Base-by-base conservation (phyloP, 1,284 basidiomycete genomes). In the Peniophora sp. region DNA sequence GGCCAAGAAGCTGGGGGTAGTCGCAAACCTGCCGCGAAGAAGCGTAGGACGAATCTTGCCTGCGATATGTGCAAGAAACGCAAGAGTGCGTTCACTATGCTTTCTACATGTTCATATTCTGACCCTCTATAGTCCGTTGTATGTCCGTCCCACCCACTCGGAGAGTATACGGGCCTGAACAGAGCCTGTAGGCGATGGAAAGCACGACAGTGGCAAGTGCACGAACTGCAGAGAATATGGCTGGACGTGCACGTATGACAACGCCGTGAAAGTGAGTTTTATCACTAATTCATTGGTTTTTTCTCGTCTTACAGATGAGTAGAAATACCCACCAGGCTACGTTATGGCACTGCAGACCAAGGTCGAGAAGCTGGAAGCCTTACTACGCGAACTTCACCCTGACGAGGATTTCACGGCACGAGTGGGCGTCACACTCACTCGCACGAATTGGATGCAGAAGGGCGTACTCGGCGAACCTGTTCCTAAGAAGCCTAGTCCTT, bases 181-280 rank as follows among this genome's bases (percentile, higher is more conserved):
- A 61, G 70, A 61, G 70, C 80, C 68, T 83, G 80, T 50, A 80
- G 78, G 81, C 57, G 79, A 84, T 66, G 81, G 81, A 24, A 71
- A 71, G 8, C 74, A 81, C 57, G 77, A 76, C 9, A 75, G 74
- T 22, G 82, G 81, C 54, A 70, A 73, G 53, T 94, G 91, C 62
- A 85, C 88, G 0, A 91, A 89, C 62, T 93, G 91, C 62, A 69
- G 78, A 12, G 77, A 87, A 11, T 86, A 83, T 58, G 81, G 72
- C 52, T 73, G 81, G 20, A 82, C 86, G 1, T 92, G 89, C 66
- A 88, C 85, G 0, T 92, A 90, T 62, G 69, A 88, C 47, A 83
- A 87, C 60, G 78, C 79, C 2, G 79, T 83, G 24, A 84, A 84
- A 76, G 85, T 85, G 54, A 46, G 72, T 66, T 34, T 61, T 23